Base-by-base conservation (phyloP, 139 green algal species). In the Volvox africanus region DNA sequence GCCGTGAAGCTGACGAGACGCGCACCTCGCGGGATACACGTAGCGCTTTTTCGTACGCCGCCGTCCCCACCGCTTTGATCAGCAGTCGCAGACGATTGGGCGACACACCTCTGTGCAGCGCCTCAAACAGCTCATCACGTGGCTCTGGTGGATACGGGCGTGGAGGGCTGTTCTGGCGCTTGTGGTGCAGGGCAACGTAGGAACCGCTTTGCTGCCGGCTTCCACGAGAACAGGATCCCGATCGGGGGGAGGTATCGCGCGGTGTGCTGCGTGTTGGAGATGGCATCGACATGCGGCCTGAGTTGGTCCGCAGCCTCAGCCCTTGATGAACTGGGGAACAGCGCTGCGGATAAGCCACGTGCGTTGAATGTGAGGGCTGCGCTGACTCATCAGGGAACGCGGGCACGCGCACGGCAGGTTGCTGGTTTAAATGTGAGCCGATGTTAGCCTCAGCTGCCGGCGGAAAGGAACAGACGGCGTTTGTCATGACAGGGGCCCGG, bases 41-140 rank as follows among this genome's bases (percentile, higher is more conserved):
- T 55, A 55, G 9, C 44, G 44, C 44, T 55, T 55, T 55, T 55
- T 55, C 44, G 44, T 55, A 55, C 36, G 36, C 78, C 78, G 36
- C 78, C 21, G 36, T 44, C 16, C 71, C 71, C 28, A 79, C 21
- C 30, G 75, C 78, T 44, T 37, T 21, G 20, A 73, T 44, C 69
- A 85, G 50, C n/a, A 84, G 50, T 22, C 61, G 33, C 24, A 69
- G 33, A 21, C 76, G 87, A 61, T 86, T 55, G 18, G 86, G 86
- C 73, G 86, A 90, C 0, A 77, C 32, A 24, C 86, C 86, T 1
- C 75, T 71, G 86, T 90, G 86, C 73, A 90, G 75, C 6, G 86
- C 86, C 21, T 76, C 86, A 21, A 90, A 90, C 3, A 90, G 1
- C 22, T 76, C 73, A 14, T 85, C 86, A 0, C 73, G 86, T 6